Evolutionary conservation across 768 basidiomycete species (phyloP).

Genomic region (Rossbeevera mucosa): DNA sequence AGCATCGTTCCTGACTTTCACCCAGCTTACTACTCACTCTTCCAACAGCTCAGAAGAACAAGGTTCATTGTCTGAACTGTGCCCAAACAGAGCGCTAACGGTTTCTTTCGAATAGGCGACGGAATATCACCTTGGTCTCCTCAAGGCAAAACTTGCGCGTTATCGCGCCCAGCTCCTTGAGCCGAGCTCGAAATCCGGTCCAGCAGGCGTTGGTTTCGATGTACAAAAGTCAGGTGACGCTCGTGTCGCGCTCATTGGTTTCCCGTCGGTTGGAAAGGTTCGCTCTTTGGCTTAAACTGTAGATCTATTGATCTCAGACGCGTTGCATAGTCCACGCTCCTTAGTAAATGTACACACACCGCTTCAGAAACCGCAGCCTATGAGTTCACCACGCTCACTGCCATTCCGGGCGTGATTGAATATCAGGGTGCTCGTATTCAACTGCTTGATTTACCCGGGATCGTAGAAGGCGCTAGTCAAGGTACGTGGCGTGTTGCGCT

Average conservation of each 20-base stretch:
- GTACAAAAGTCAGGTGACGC: constrained; percentile 88
- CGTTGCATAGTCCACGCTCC: constrained; percentile 68
- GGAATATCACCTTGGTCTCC: constrained; percentile 88
- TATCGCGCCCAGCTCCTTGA: constrained; percentile 95
- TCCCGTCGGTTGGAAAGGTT: constrained; percentile 92
- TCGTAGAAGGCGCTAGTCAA: constrained; percentile 90
- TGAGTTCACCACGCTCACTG: constrained; percentile 92
- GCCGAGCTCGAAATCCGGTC: constrained; percentile 78
- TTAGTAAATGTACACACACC: constrained; percentile 90
- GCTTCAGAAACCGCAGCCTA: constrained; percentile 86
- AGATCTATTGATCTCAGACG: constrained; percentile 4
- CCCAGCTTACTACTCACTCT: constrained; percentile 1
- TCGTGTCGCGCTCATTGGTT: constrained; percentile 87
- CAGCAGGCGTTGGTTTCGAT: constrained; percentile 81
- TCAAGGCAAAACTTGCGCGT: constrained; percentile 92
- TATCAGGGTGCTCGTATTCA: constrained; percentile 94
- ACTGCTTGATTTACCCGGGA: constrained; percentile 91
- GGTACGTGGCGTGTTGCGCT: constrained; percentile 31
- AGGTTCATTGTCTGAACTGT: constrained; percentile 43
- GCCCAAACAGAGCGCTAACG: constrained; percentile 8
- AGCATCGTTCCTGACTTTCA: constrained; percentile 31
- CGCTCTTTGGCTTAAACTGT: not conserved
- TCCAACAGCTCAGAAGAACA: constrained; percentile 85
- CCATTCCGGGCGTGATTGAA: constrained; percentile 96
- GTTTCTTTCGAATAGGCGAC: constrained; percentile 58